Evolutionary conservation across 306 rosid genomes (phyloP).

Genomic region (Prunus fruticosa): DNA sequence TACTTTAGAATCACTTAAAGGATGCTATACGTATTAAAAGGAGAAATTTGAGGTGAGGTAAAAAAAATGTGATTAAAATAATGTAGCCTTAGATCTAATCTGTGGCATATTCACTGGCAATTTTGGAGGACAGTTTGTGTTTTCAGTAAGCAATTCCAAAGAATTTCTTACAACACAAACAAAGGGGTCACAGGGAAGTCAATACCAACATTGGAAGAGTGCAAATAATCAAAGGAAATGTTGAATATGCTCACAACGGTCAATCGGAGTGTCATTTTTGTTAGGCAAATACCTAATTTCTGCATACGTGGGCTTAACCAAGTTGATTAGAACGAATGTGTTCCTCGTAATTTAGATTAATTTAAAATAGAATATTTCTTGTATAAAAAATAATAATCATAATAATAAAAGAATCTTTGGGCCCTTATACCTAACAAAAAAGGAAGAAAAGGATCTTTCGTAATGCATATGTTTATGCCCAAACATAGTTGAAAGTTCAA

Average conservation of each 20-base stretch:
- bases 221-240: too few species aligned
- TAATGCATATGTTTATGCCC: not conserved
- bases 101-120: not conserved
- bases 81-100: not conserved
- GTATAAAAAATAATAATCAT: too few species aligned
- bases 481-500: not conserved
- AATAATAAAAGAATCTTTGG: too few species aligned
- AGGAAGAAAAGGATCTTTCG: not conserved
- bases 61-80: not conserved
- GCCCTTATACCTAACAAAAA: too few species aligned
- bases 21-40: not conserved
- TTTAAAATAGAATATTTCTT: too few species aligned
- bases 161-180: not conserved
- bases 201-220: not conserved
- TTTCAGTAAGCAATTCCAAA: not conserved
- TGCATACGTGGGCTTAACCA: too few species aligned
- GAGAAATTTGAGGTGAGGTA: not conserved
- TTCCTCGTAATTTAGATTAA: too few species aligned
- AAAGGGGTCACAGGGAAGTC: not conserved
- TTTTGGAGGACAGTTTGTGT: not conserved
- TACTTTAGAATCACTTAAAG: not conserved
- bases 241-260: not conserved
- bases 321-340: too few species aligned
- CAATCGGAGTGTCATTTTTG: not conserved
- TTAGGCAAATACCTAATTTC: slow-evolving; percentile 1